Evolutionary conservation across 495 filamentous ascomycete species (phyloP).

Genomic region (Rhizodiscina lignyota): DNA sequence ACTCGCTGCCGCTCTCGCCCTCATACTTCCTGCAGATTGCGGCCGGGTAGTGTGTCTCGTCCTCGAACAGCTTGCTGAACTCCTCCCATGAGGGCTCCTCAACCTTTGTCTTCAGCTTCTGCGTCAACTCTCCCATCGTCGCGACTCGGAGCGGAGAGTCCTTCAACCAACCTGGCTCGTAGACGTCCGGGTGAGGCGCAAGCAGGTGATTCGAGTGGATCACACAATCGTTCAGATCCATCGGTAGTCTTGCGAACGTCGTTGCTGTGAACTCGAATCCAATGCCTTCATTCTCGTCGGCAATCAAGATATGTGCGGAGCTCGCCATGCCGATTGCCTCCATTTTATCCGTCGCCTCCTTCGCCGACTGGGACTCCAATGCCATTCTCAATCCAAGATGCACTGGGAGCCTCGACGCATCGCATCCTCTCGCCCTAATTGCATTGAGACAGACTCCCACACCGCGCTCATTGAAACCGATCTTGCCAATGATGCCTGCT

Average conservation of each 20-base stretch:
- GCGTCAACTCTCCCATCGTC: constrained; percentile 27
- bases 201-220: constrained; percentile 51
- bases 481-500: constrained; percentile 59
- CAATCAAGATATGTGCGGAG: constrained; percentile 44
- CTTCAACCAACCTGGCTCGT: constrained; percentile 34
- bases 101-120: too few relatives aligned
- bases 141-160: constrained; percentile 35
- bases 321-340: constrained; percentile 39
- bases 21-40: not conserved
- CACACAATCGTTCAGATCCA: constrained; percentile 29
- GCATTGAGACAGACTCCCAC: constrained; percentile 56
- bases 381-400: constrained; percentile 45
- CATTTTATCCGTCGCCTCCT: constrained; percentile 32
- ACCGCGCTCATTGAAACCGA: constrained; percentile 44
- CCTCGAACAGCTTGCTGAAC: not conserved
- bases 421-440: constrained; percentile 40
- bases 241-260: constrained; percentile 33
- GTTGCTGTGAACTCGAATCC: constrained; percentile 42
- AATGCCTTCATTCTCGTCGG: constrained; percentile 32
- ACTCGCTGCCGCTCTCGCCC: not conserved
- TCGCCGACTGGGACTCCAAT: constrained; percentile 32
- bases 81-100: too few relatives aligned
- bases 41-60: not conserved
- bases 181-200: not conserved
- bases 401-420: constrained; percentile 36